Evolutionary conservation across 2,329 filamentous ascomycete species (phyloP).

Genomic region (Corynespora cassiicola): DNA sequence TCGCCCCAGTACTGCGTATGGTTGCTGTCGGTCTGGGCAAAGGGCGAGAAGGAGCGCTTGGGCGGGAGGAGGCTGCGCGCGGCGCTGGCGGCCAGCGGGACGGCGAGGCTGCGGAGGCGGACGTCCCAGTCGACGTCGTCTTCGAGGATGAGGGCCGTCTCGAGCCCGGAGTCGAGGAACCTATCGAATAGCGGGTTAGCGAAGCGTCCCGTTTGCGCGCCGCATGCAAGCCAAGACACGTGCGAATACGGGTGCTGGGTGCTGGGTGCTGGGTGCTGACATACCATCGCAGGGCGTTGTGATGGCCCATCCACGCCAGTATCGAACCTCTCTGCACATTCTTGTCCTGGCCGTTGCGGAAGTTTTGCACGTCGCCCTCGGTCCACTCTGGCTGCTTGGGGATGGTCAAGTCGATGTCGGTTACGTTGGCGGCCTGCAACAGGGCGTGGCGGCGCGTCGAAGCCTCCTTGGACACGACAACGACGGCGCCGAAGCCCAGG

Average conservation of each 20-base stretch:
- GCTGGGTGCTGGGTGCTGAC: neutral
- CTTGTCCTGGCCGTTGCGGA: conserved; percentile 43
- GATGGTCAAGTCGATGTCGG: conserved; percentile 51
- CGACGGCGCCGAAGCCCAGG: conserved; percentile 49
- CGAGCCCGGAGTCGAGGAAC: conserved; percentile 51
- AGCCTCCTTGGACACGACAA: conserved; percentile 48
- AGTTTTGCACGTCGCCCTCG: conserved; percentile 46
- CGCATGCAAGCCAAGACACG: neutral
- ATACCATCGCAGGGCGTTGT: conserved; percentile 50
- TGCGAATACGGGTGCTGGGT: neutral
- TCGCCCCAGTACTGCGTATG: conserved; percentile 49
- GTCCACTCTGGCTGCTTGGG: conserved; percentile 51
- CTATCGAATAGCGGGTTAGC: conserved; percentile 27
- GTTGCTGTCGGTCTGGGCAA: conserved; percentile 23
- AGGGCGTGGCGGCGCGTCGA: conserved; percentile 49
- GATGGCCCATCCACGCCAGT: conserved; percentile 53
- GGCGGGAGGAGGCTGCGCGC: conserved; percentile 47
- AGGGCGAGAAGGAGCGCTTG: conserved; percentile 22
- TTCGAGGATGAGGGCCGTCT: conserved; percentile 53
- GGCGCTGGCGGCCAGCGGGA: conserved; percentile 49
- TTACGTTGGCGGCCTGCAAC: conserved; percentile 50
- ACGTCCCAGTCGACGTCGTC: conserved; percentile 56
- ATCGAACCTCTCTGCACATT: conserved; percentile 46
- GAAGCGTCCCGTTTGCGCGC: too few relatives aligned
- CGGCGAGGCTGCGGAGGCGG: conserved; percentile 50